These are phyloP conservation scores for Penicillium janthinellum DNA, from an alignment of 2,329 filamentous ascomycete species.

Conservation along the genomic window DNA sequence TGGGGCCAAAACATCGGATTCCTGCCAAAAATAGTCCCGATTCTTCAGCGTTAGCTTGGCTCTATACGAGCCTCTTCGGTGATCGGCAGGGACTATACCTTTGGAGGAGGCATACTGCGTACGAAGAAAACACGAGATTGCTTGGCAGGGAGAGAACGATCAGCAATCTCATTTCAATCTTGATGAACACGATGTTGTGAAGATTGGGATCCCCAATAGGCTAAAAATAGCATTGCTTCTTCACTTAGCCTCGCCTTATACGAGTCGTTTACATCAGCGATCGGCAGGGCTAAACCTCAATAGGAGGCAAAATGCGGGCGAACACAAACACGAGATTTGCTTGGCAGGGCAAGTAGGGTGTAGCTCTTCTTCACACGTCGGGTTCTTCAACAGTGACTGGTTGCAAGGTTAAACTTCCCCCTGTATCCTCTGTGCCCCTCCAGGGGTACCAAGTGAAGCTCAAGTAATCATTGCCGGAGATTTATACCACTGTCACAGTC, in stretches of 20 bases:
- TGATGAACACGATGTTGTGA: background rate
- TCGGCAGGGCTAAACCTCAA: background rate
- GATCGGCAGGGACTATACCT: background rate
- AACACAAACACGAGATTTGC: background rate
- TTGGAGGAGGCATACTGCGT: background rate
- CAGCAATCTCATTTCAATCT: background rate
- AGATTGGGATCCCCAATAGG: background rate
- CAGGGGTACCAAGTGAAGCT: too few species aligned
- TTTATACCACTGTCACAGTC: too few species aligned
- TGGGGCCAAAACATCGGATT: background rate
- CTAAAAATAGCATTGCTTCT: constrained; percentile 2
- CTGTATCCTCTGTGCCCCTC: too few species aligned
- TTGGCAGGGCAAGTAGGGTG: background rate
- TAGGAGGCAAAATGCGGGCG: background rate
- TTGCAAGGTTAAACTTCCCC: too few species aligned
- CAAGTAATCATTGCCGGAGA: too few species aligned
- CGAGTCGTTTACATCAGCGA: background rate
- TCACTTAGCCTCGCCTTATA: background rate
- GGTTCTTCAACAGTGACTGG: too few species aligned
- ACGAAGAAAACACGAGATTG: background rate
- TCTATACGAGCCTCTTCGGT: background rate
- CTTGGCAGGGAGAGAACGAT: background rate
- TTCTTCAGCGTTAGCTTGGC: background rate
- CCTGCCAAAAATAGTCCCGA: constrained; percentile 4
- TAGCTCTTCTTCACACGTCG: too few species aligned